Percentiles rank a stretch among this genome's conserved stretches.
These are phyloP conservation scores for Coniosporium tulheliwenetii DNA, from an alignment of 2,329 filamentous ascomycete species.

Conservation along the genomic window DNA sequence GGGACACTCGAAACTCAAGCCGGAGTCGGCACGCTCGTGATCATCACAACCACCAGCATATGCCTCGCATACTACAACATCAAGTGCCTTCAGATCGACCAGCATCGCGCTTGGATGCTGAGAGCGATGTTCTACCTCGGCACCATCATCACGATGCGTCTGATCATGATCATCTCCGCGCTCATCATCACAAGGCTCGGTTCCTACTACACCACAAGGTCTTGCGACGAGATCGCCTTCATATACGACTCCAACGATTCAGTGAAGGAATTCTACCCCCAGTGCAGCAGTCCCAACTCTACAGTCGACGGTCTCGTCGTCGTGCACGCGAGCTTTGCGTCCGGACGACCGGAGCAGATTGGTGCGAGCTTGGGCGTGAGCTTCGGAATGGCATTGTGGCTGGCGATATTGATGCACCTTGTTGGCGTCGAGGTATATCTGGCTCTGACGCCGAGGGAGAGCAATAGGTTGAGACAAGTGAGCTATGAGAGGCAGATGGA, in stretches of 20 bases:
- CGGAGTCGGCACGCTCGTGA: slow-evolving; percentile 25
- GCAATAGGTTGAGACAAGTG: slow-evolving; percentile 36
- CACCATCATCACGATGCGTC: slow-evolving; percentile 35
- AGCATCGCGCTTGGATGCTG: slow-evolving; percentile 51
- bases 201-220: slow-evolving; percentile 19
- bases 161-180: slow-evolving; percentile 30
- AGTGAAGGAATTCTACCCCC: slow-evolving; percentile 23
- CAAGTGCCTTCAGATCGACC: slow-evolving; percentile 44
- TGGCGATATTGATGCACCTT: slow-evolving; percentile 36
- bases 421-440: slow-evolving; percentile 29
- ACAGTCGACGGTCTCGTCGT: background rate
- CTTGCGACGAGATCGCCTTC: slow-evolving; percentile 35
- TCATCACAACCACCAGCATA: slow-evolving; percentile 29
- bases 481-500: slow-evolving; percentile 41
- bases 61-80: slow-evolving; percentile 39
- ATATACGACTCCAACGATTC: slow-evolving; percentile 15
- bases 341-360: slow-evolving; percentile 8
- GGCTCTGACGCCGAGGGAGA: slow-evolving; percentile 36
- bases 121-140: slow-evolving; percentile 27
- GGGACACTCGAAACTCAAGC: slow-evolving; percentile 36
- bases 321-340: slow-evolving; percentile 11
- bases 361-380: slow-evolving; percentile 28
- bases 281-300: background rate
- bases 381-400: slow-evolving; percentile 39
- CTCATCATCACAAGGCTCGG: slow-evolving; percentile 20